Percentiles rank a stretch among this genome's conserved stretches.
Evolutionary conservation across 495 filamentous ascomycete genomes (phyloP).

Genomic region (Penicillium mononematosum): DNA sequence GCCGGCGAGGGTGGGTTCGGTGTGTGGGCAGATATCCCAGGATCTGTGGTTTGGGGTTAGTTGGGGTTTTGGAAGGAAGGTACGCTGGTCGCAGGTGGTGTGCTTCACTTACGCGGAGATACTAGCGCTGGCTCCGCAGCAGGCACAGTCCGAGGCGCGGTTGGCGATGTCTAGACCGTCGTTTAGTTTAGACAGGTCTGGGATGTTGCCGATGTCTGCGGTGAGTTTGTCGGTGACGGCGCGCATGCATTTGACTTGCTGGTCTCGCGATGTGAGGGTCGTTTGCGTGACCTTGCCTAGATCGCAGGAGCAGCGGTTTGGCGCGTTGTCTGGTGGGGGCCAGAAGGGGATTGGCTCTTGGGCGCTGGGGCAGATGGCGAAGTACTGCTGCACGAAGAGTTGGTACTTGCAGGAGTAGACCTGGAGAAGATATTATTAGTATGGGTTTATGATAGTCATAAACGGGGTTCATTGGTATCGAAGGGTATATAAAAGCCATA

Average conservation of each 20-base stretch:
- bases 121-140: slow-evolving; percentile 32
- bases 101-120: slow-evolving; percentile 25
- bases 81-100: not conserved
- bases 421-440: slow-evolving; percentile 1
- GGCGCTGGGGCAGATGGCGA: slow-evolving; percentile 30
- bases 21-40: slow-evolving; percentile 31
- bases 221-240: slow-evolving; percentile 22
- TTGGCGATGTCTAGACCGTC: slow-evolving; percentile 22
- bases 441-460: not conserved
- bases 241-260: slow-evolving; percentile 23
- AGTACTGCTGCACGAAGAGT: slow-evolving; percentile 35
- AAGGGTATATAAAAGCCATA: slow-evolving; percentile 4
- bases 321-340: slow-evolving; percentile 32
- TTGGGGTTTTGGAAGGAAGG: not conserved
- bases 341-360: slow-evolving; percentile 35
- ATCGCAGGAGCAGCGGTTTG: slow-evolving; percentile 35
- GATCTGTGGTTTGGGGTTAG: slow-evolving; percentile 11
- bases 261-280: slow-evolving; percentile 25
- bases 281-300: slow-evolving; percentile 28
- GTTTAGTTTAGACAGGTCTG: slow-evolving; percentile 17
- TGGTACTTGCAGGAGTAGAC: slow-evolving; percentile 40
- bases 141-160: slow-evolving; percentile 26
- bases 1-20: slow-evolving; percentile 26
- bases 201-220: slow-evolving; percentile 11
- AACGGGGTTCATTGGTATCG: not conserved